These are phyloP conservation scores for Lasiodiplodia theobromae DNA, from an alignment of 2,329 filamentous ascomycete genomes.

Conservation along the genomic window DNA sequence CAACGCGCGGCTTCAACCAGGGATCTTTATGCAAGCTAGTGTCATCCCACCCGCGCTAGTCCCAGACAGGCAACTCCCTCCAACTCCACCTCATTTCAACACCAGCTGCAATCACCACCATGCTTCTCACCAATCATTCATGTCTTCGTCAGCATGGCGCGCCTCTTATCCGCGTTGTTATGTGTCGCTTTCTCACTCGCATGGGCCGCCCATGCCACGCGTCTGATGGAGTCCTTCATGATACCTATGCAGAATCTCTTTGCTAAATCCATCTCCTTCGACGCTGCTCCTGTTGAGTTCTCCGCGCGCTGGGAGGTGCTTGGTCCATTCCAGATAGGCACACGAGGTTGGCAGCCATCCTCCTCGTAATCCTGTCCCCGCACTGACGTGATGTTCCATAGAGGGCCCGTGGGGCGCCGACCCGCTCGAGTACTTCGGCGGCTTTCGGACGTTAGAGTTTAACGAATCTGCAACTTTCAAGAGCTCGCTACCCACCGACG, in stretches of 20 bases:
- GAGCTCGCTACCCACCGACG: constrained; percentile 61
- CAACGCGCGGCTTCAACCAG: constrained; percentile 17
- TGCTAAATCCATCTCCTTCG: constrained; percentile 1
- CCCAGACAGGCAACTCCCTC: constrained; percentile 7
- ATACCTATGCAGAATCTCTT: background rate
- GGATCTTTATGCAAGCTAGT: constrained; percentile 18
- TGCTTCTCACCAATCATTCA: background rate
- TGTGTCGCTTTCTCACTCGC: background rate
- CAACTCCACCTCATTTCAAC: constrained; percentile 13
- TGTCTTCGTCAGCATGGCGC: background rate
- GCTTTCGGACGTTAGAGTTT: constrained; percentile 57
- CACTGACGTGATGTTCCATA: constrained; percentile 36
- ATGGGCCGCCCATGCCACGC: background rate
- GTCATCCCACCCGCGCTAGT: constrained; percentile 1
- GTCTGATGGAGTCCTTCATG: constrained; percentile 11
- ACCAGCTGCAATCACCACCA: constrained; percentile 17
- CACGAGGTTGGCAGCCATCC: constrained; percentile 55
- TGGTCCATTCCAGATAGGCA: constrained; percentile 66
- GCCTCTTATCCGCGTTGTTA: background rate
- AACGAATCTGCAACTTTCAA: constrained; percentile 52
- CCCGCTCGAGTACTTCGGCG: constrained; percentile 61
- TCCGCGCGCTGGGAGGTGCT: constrained; percentile 58
- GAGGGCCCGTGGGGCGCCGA: constrained; percentile 67
- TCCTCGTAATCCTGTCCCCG: constrained; percentile 29
- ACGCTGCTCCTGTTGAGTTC: constrained; percentile 38